These are phyloP conservation scores for Aspergillus steynii DNA, from an alignment of 495 filamentous ascomycete species.

Conservation along the genomic window DNA sequence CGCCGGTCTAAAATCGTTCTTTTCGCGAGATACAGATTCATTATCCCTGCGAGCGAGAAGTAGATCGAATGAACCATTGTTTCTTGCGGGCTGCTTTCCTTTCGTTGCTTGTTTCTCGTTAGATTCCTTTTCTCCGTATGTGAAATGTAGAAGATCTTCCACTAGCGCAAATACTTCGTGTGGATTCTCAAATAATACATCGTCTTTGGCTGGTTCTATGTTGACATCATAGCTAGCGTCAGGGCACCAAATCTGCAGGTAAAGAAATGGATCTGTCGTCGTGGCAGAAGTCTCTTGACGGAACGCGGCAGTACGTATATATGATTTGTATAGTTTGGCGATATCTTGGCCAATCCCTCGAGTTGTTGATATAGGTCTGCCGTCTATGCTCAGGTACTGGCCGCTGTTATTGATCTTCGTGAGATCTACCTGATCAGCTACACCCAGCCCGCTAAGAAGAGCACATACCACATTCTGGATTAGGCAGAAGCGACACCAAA, in stretches of 20 bases:
- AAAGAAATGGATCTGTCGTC: constrained; percentile 67
- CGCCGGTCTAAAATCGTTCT: neutral
- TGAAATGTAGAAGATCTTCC: constrained; percentile 52
- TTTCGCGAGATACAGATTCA: neutral
- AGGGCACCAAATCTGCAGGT: constrained; percentile 71
- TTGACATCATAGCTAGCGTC: constrained; percentile 79
- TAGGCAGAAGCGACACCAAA: constrained; percentile 57
- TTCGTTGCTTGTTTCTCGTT: constrained; percentile 1
- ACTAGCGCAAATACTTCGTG: constrained; percentile 51
- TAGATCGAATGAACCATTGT: constrained; percentile 20
- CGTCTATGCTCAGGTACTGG: constrained; percentile 75
- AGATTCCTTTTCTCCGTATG: constrained; percentile 52
- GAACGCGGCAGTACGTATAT: constrained; percentile 44
- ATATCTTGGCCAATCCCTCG: constrained; percentile 70
- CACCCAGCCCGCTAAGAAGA: constrained; percentile 1
- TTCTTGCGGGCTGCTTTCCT: constrained; percentile 5
- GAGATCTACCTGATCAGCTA: constrained; percentile 34
- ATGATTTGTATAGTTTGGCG: constrained; percentile 57
- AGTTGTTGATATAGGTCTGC: constrained; percentile 65
- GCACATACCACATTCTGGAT: constrained; percentile 33
- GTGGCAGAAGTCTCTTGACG: constrained; percentile 18
- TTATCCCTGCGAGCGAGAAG: constrained; percentile 25
- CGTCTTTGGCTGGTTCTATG: constrained; percentile 87
- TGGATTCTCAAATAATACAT: constrained; percentile 74
- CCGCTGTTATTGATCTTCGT: constrained; percentile 58